Evolutionary conservation across 2,329 filamentous ascomycete genomes (phyloP).

Genomic region (Elsinoe necatrix): DNA sequence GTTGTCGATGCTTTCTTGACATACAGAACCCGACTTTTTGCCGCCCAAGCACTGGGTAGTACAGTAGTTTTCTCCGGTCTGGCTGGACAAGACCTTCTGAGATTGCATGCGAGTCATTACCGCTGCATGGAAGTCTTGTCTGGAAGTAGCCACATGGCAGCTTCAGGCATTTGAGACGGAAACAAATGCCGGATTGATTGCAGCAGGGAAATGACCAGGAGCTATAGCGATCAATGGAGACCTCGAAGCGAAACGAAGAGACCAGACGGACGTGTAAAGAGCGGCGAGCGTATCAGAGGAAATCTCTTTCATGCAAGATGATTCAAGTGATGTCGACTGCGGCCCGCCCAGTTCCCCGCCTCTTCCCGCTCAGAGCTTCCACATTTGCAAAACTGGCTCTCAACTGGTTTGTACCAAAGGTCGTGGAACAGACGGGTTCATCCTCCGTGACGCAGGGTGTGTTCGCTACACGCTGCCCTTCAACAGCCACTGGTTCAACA

Average conservation of each 20-base stretch:
- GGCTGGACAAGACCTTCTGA: not conserved
- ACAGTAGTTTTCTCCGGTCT: not conserved
- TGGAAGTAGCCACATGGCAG: constrained; percentile 6
- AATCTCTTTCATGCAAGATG: not conserved
- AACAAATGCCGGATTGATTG: constrained; percentile 6
- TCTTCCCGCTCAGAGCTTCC: not conserved
- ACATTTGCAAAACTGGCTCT: not conserved
- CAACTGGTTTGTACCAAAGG: not conserved
- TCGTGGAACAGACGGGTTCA: not conserved
- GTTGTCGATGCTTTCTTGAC: not conserved
- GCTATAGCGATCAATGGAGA: not conserved
- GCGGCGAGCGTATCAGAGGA: not conserved
- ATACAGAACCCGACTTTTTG: not conserved
- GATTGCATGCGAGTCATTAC: constrained; percentile 6
- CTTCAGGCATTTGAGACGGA: not conserved
- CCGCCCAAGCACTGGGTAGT: not conserved
- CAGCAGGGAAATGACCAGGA: not conserved
- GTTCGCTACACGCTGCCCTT: too few species aligned
- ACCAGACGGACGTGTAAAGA: not conserved
- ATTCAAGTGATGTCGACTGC: not conserved
- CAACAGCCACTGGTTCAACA: not conserved
- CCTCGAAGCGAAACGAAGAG: not conserved
- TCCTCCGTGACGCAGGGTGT: not conserved
- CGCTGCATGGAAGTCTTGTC: not conserved
- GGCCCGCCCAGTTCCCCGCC: not conserved